phyloP scores from a whole-genome alignment of 2,329 filamentous ascomycete genomes.

The Daldinia sp. region DNA sequence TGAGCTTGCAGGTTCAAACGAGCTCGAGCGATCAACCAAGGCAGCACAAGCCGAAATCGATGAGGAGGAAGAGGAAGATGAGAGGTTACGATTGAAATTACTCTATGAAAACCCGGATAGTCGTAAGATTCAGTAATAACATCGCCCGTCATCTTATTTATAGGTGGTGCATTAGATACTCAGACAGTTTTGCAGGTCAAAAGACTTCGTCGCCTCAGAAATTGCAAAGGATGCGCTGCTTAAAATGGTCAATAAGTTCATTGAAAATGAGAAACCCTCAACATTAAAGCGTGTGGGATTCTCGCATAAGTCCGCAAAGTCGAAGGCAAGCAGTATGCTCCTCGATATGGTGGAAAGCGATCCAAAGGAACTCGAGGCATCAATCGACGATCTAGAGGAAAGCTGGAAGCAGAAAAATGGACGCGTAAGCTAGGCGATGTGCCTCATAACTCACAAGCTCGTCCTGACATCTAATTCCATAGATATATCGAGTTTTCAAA shows the following conservation, averaged over 20 bases:
- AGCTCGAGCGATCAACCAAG: constrained; percentile 19
- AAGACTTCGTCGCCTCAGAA: constrained; percentile 27
- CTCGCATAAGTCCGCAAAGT: constrained; percentile 14
- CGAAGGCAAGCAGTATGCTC: constrained; percentile 15
- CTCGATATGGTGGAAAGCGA: constrained; percentile 5
- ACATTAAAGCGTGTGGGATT: constrained; percentile 21
- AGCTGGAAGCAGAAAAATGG: constrained; percentile 30
- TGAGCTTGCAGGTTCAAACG: constrained; percentile 19
- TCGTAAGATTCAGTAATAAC: background rate
- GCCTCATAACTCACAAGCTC: background rate
- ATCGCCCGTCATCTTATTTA: background rate
- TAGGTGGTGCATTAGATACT: too few relatives aligned
- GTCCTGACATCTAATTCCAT: background rate
- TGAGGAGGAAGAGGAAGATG: constrained; percentile 16
- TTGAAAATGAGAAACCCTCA: constrained; percentile 25
- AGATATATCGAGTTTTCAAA: constrained; percentile 26
- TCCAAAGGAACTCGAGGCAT: constrained; percentile 13
- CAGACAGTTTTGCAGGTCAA: background rate
- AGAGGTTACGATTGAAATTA: constrained; percentile 3
- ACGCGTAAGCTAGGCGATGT: constrained; percentile 1
- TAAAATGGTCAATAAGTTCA: constrained; percentile 20
- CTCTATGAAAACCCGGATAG: constrained; percentile 16
- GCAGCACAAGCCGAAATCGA: constrained; percentile 26
- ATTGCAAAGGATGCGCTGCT: constrained; percentile 16
- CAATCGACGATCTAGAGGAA: constrained; percentile 14